Base-by-base conservation (phyloP, 208 protist genomes). In the Wallacemonas sp. region DNA sequence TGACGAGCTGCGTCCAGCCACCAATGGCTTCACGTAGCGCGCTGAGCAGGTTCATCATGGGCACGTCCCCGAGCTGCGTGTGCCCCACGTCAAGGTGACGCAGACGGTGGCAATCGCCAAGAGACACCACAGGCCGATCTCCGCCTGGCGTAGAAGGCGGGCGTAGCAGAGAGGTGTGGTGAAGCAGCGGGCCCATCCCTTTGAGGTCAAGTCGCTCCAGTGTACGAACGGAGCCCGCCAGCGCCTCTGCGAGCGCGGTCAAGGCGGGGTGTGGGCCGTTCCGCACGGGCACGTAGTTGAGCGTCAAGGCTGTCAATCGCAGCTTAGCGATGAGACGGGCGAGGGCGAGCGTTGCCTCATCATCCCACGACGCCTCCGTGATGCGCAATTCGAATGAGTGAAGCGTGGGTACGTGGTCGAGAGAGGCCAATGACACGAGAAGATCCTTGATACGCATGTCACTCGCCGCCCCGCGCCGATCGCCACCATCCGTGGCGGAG, bases 1-100 rank as follows among this genome's bases (percentile, higher is more conserved):
- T 51, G 39, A 41, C 72, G 47, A 93, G 70, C 9, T 53, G 64
- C 62, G 76, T 73, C 86, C 86, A 93, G 34, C 86, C 82, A 49
- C 82, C 80, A 19, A 78, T 46, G 22, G 70, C 68, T 11, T 34
- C 31, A 17, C 59, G 49, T 56, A 89, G 65, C 17, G 71, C 63
- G n/a, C 41, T 38, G 42, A 87, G 34, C 26, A 85, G 24, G 51
- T 72, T 33, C 26, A 64, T 17, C 30, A 82, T 47, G 38, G 54
- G 53, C 27, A 82, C 70, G 53, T 87, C 84, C 11, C 73, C 75
- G 17, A 89, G 68, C 9, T 69, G 60, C 6, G 76, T 85, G 47
- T 79, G 63, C 17, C 75, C 70, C 3, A 93, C 19, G 30, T 90
- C 82, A 15, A 93, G 62, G 2, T 67, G 46, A 15, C 26, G 38